Evolutionary conservation across 176 grass and related monocot species (phyloP), one percentile per base, ranked within the genome.

Genomic region (Lolium rigidum): DNA sequence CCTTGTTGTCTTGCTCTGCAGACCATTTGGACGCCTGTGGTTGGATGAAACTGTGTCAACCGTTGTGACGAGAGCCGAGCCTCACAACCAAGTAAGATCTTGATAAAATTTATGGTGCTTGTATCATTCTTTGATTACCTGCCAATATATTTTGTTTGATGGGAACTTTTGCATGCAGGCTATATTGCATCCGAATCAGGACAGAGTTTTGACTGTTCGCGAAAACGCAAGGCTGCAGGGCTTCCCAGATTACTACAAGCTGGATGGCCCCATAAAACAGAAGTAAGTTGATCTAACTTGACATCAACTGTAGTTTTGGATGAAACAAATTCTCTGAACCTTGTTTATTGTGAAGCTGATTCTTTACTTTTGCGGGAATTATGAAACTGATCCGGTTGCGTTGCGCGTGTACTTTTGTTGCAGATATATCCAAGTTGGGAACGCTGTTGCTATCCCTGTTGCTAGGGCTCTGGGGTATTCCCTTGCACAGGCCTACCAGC

Each of bases 171-270:
- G 64, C 79, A 92, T 25, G 64, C 79, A 92, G 89, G 49, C 43
- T 10, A 79, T 97, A 56, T 80, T 97, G 18, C 90, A 94, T 80
- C 94, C 92, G 3, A 54, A 7, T 2, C 87, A 94, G 72, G 80
- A 91, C 74, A 60, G 87, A n/a, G 94, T 97, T 54, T 51, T 97
- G 11, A 79, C 87, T 4, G 82, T 90, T 28, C 26, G 87, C 6
- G 87, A 97, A 25, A 97, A 97, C 73, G 92, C 92, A 10, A 86
- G 94, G 16, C 38, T 94, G 0, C 85, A 97, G 22, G 91, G 89
- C 1, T 97, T 97, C 44, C 87, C 87, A 2, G 89, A 94, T 35
- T 97, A 84, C 65, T 94, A 92, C 57, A 86, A 61, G 20, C 56
- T 92, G 28, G 60, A 74, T 41, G 89, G 94, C 3, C 79, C 85